phyloP scores from a whole-genome alignment of 768 basidiomycete species.

The Zangia roseola region DNA sequence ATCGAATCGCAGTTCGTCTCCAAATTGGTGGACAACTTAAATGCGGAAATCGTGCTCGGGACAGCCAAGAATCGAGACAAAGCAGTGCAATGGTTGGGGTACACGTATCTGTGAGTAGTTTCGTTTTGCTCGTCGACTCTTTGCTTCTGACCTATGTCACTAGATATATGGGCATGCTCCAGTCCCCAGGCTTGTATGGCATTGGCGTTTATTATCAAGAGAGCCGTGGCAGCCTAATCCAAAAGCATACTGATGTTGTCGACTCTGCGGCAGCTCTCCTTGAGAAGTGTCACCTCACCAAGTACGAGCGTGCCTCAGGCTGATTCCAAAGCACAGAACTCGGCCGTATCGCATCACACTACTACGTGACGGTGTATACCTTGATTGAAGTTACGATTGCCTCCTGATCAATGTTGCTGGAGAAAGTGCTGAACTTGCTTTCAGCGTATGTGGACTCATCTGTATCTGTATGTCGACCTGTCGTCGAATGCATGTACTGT shows the following conservation, averaged over 20 bases:
- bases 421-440: conserved; percentile 89
- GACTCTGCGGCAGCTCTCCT: conserved; percentile 92
- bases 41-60: conserved; percentile 95
- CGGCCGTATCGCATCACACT: conserved; percentile 92
- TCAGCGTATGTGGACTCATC: conserved; percentile 96
- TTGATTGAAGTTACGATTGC: conserved; percentile 91
- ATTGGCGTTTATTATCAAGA: conserved; percentile 90
- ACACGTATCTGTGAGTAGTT: too few species aligned
- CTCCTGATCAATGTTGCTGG: conserved; percentile 95
- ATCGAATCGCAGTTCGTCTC: conserved; percentile 93
- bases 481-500: conserved; percentile 95
- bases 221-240: conserved; percentile 76
- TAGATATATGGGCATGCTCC: conserved; percentile 94
- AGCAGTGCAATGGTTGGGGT: conserved; percentile 92
- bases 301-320: conserved; percentile 87
- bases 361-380: conserved; percentile 86
- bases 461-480: too few species aligned
- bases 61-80: conserved; percentile 94
- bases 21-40: conserved; percentile 91
- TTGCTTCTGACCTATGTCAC: not conserved
- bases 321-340: conserved; percentile 92
- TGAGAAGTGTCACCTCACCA: conserved; percentile 92
- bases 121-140: not conserved
- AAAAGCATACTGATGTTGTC: conserved; percentile 91
- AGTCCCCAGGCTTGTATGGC: conserved; percentile 81